Base-by-base conservation (phyloP, 176 grass and related monocot species). In the Musa itinerans region DNA sequence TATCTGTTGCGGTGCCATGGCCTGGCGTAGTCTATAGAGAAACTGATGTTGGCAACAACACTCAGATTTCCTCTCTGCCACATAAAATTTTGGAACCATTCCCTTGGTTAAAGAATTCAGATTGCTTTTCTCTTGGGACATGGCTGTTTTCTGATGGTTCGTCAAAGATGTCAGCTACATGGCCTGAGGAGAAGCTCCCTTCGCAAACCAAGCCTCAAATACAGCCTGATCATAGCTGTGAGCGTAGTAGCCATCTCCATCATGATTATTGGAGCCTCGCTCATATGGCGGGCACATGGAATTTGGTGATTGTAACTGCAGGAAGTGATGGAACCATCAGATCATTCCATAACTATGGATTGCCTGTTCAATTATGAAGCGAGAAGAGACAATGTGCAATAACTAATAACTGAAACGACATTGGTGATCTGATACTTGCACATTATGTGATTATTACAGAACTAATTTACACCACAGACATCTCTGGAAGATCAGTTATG, bases 141-240 rank as follows among this genome's bases (percentile, higher is more conserved):
- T 75, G 88, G 72, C 66, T 83, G 21, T 81, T 98, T 1, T 27
- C 83, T 10, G 87, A 89, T 14, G 54, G 76, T 8, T 53, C 49
- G 10, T 27, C 55, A 11, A 87, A 66, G 73, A 86, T 73, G 2
- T 81, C 88, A 0, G 53, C 79, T 11, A 93, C 90, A 16, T 94
- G 95, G 90, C 95, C 95, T 5, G 90, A 89, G 73, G 95, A 98
- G 78, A 91, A 93, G 21, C 84, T 93, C 56, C 69, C 76, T 57
- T 74, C 80, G 1, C 19, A 34, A 10, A 22, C 52, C 19, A 14
- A 79, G 4, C 50, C 16, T 20, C 78, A 65, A 9, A n/a, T 20
- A 11, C 23, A 53, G 65, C 2, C 54, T 10, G 79, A 55, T 3
- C 34, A 63, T 66, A 71, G 7, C 13, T 24, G 52, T n/a, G 62